Conservation (phyloP, 805 yeast species). For the Metschnikowia gruessii region DNA sequence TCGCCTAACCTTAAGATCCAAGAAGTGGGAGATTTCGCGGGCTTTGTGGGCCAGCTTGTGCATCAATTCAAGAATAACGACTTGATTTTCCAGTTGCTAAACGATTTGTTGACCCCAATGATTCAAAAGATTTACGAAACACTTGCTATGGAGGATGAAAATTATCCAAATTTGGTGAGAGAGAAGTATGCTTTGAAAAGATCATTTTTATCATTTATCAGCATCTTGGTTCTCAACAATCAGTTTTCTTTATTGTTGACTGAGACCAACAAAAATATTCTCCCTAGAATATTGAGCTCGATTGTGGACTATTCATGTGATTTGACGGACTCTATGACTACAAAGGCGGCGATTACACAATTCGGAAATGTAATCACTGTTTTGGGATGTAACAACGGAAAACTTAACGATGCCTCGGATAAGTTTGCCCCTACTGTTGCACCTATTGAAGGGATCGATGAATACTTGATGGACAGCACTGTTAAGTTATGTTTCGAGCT, state of each 20-base stretch:
- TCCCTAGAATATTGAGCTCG: constrained; percentile 60
- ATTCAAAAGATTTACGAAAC: constrained; percentile 57
- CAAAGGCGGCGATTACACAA: constrained; percentile 68
- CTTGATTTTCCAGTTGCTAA: constrained; percentile 67
- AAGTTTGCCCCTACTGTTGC: constrained; percentile 45
- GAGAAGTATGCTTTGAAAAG: constrained; percentile 67
- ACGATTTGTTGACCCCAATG: constrained; percentile 73
- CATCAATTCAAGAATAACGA: constrained; percentile 71
- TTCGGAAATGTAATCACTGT: constrained; percentile 59
- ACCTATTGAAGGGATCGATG: constrained; percentile 67
- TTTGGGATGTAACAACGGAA: constrained; percentile 63
- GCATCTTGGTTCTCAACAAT: constrained; percentile 71
- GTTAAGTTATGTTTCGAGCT: constrained; percentile 71
- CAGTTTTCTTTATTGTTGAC: constrained; percentile 74
- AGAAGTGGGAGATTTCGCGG: constrained; percentile 77
- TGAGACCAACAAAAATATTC: constrained; percentile 56
- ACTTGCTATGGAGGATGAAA: constrained; percentile 39
- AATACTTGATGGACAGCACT: constrained; percentile 62
- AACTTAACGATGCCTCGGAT: constrained; percentile 60
- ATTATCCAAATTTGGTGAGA: constrained; percentile 57
- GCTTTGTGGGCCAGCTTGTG: constrained; percentile 84
- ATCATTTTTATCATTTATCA: constrained; percentile 65
- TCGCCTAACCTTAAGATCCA: constrained; percentile 52
- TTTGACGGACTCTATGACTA: constrained; percentile 57
- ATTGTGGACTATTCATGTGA: constrained; percentile 65